Evolutionary conservation across 306 rosid species (phyloP).

Genomic region (Argentina anserina): DNA sequence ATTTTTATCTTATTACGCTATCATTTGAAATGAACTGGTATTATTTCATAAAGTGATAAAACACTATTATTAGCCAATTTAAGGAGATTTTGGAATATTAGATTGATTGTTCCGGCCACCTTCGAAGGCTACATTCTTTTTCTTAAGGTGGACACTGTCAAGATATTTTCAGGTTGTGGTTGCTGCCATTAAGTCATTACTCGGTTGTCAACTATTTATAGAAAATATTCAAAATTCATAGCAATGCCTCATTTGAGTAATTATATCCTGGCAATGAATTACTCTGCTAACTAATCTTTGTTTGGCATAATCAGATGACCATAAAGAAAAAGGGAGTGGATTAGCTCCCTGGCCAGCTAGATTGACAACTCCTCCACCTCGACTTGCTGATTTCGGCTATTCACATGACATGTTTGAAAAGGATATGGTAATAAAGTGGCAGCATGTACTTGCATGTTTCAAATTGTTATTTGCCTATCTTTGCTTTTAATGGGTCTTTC

Average conservation of each 20-base stretch:
- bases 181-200: background rate
- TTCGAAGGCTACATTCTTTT: background rate
- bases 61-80: background rate
- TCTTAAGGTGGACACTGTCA: background rate
- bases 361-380: slow-evolving; percentile 82
- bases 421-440: slow-evolving; percentile 61
- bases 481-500: background rate
- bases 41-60: background rate
- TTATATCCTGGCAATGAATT: slow-evolving; percentile 8
- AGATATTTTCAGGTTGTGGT: background rate
- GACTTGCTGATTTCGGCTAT: slow-evolving; percentile 90
- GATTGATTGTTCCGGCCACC: background rate
- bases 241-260: slow-evolving; percentile 14
- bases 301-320: slow-evolving; percentile 56
- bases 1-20: slow-evolving; percentile 3
- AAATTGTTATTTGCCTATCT: background rate
- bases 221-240: background rate
- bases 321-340: slow-evolving; percentile 73
- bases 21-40: background rate
- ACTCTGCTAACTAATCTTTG: slow-evolving; percentile 18
- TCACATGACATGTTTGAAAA: slow-evolving; percentile 77
- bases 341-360: slow-evolving; percentile 96
- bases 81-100: background rate
- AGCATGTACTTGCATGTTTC: slow-evolving; percentile 14
- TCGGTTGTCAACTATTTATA: background rate